These are phyloP conservation scores for Neohortaea acidophila DNA, from an alignment of 495 filamentous ascomycete genomes.

Conservation along the genomic window DNA sequence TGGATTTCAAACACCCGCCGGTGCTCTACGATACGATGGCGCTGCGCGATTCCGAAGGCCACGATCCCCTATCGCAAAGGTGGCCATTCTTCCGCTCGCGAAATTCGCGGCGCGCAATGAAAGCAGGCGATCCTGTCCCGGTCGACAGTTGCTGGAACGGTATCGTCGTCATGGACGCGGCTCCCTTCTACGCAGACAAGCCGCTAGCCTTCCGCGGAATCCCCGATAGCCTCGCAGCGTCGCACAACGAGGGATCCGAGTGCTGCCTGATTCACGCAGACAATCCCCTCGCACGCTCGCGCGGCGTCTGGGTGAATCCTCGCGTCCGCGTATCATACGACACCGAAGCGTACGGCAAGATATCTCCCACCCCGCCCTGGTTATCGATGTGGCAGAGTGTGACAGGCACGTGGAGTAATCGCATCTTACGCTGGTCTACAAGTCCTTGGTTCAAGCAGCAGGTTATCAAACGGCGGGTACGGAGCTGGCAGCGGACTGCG, in stretches of 20 bases:
- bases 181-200: conserved; percentile 37
- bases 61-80: conserved; percentile 43
- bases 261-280: conserved; percentile 23
- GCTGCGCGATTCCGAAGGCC: conserved; percentile 52
- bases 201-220: conserved; percentile 16
- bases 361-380: conserved; percentile 2
- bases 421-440: conserved; percentile 6
- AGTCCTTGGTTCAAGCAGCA: neutral
- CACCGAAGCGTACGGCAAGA: conserved; percentile 5
- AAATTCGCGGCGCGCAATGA: conserved; percentile 43
- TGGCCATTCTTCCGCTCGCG: conserved; percentile 66
- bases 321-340: conserved; percentile 17
- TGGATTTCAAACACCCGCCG: conserved; percentile 59
- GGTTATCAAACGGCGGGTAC: neutral
- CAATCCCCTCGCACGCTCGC: conserved; percentile 11
- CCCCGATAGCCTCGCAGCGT: conserved; percentile 13
- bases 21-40: conserved; percentile 76
- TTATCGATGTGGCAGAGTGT: neutral
- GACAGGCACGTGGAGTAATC: conserved; percentile 12
- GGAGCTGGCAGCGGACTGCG: neutral
- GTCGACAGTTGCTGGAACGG: conserved; percentile 74
- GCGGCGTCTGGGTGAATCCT: conserved; percentile 20
- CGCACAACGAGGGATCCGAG: conserved; percentile 19
- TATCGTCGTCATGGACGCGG: conserved; percentile 46
- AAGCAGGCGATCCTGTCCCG: conserved; percentile 41